Percentiles rank a stretch among this genome's conserved stretches.
These are phyloP conservation scores for Pseudofabraea citricarpa DNA, from an alignment of 2,329 filamentous ascomycete species.

Conservation along the genomic window DNA sequence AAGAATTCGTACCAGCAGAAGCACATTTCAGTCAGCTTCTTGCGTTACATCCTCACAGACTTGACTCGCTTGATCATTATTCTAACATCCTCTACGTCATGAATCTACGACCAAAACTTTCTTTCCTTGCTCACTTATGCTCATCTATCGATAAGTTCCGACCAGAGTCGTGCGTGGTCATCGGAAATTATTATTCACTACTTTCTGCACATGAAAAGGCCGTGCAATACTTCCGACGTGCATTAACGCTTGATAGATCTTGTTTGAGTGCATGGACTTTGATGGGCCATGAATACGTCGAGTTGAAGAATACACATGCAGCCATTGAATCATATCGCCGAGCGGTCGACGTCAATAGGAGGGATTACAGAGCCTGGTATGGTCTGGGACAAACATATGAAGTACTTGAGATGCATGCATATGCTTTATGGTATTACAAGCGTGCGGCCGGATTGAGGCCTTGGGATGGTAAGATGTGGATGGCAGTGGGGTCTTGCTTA, in stretches of 20 bases:
- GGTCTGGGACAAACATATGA: conserved; percentile 96
- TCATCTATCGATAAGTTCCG: conserved; percentile 92
- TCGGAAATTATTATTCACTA: conserved; percentile 95
- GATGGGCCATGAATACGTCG: conserved; percentile 98
- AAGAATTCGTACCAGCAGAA: conserved; percentile 67
- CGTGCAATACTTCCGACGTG: conserved; percentile 94
- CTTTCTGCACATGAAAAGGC: conserved; percentile 96
- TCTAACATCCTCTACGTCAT: conserved; percentile 97
- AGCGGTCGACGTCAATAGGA: conserved; percentile 91
- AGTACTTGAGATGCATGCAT: conserved; percentile 95
- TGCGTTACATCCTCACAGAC: conserved; percentile 65
- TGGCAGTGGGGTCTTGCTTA: conserved; percentile 87
- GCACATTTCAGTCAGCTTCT: conserved; percentile 73
- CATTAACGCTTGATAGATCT: conserved; percentile 80
- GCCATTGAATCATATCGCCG: conserved; percentile 95
- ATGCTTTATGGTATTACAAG: conserved; percentile 96
- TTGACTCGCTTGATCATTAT: conserved; percentile 92
- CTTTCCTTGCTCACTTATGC: conserved; percentile 87
- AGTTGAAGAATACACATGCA: conserved; percentile 97
- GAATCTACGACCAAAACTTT: conserved; percentile 79
- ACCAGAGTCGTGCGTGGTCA: conserved; percentile 92
- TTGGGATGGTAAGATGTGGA: conserved; percentile 98
- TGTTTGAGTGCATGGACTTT: conserved; percentile 96
- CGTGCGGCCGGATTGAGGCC: conserved; percentile 88
- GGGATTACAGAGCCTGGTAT: conserved; percentile 98